These are phyloP conservation scores for Eustoma russellianum DNA, from an alignment of 257 asterid species.

Conservation along the genomic window DNA sequence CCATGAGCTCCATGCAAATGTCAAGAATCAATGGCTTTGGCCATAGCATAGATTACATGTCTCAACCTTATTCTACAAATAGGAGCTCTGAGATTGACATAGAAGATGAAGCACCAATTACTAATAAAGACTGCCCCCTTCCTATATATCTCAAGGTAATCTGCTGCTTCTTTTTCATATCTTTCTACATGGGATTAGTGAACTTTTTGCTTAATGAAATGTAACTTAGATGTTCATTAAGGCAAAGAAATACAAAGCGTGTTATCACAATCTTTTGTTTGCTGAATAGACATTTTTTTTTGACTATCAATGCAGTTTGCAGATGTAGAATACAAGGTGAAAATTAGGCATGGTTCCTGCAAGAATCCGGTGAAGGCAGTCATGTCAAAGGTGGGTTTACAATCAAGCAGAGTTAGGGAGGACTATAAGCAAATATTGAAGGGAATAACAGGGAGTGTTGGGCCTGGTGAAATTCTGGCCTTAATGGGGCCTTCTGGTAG, in stretches of 20 bases:
- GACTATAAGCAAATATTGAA: constrained; percentile 71
- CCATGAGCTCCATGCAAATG: constrained; percentile 49
- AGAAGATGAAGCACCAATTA: constrained; percentile 29
- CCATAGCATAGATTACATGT: constrained; percentile 49
- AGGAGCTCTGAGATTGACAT: constrained; percentile 55
- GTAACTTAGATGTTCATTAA: not conserved
- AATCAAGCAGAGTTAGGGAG: constrained; percentile 32
- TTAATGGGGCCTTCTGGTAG: constrained; percentile 99
- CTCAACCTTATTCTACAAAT: constrained; percentile 39
- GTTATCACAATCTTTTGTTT: too few species aligned
- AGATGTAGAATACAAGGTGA: constrained; percentile 83
- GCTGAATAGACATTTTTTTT: not conserved
- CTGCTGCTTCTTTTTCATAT: not conserved
- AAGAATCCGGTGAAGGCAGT: constrained; percentile 55
- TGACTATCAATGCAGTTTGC: constrained; percentile 46
- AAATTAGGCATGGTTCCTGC: constrained; percentile 27
- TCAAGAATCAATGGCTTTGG: constrained; percentile 58
- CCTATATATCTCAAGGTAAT: constrained; percentile 77
- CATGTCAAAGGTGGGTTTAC: constrained; percentile 45
- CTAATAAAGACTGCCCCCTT: constrained; percentile 42
- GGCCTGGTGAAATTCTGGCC: constrained; percentile 88
- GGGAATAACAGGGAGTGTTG: constrained; percentile 76
- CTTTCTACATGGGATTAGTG: too few species aligned
- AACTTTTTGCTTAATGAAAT: not conserved
- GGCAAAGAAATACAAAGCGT: too few species aligned